Evolutionary conservation across 2,329 filamentous ascomycete species (phyloP).

Genomic region (Fusarium pilosicola): DNA sequence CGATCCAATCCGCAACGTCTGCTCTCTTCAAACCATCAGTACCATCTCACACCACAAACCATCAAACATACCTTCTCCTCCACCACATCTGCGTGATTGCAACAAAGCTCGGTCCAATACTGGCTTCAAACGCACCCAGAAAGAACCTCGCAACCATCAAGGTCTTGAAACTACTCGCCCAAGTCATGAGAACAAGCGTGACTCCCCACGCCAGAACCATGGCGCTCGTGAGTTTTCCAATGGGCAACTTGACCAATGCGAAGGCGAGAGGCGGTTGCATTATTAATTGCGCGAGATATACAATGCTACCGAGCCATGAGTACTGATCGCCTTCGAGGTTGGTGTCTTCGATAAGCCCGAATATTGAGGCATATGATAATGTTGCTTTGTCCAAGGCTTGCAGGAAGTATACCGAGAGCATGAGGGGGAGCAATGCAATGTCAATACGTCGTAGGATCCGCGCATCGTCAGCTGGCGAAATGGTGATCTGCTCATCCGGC

Average conservation of each 20-base stretch:
- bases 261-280: conserved; percentile 67
- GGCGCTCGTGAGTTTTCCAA: conserved; percentile 69
- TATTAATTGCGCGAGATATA: conserved; percentile 69
- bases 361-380: conserved; percentile 70
- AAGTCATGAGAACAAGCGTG: conserved; percentile 62
- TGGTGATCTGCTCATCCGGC: conserved; percentile 46
- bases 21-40: conserved; percentile 53
- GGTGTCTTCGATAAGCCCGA: conserved; percentile 69
- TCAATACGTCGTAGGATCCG: conserved; percentile 54
- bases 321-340: conserved; percentile 65
- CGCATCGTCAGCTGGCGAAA: conserved; percentile 49
- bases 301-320: conserved; percentile 70
- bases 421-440: conserved; percentile 53
- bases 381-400: conserved; percentile 72
- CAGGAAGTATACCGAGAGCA: conserved; percentile 70
- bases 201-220: conserved; percentile 66
- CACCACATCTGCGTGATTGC: conserved; percentile 72
- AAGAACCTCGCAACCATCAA: conserved; percentile 65
- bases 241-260: conserved; percentile 67
- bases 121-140: conserved; percentile 66
- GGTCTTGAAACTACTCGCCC: conserved; percentile 59
- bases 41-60: not conserved
- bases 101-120: conserved; percentile 61
- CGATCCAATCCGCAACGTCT: conserved; percentile 64
- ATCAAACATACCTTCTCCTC: conserved; percentile 54